Percentiles rank a stretch among this genome's conserved stretches.
These are phyloP conservation scores for Candida wancherniae DNA, from an alignment of 805 yeast genomes.

Conservation along the genomic window DNA sequence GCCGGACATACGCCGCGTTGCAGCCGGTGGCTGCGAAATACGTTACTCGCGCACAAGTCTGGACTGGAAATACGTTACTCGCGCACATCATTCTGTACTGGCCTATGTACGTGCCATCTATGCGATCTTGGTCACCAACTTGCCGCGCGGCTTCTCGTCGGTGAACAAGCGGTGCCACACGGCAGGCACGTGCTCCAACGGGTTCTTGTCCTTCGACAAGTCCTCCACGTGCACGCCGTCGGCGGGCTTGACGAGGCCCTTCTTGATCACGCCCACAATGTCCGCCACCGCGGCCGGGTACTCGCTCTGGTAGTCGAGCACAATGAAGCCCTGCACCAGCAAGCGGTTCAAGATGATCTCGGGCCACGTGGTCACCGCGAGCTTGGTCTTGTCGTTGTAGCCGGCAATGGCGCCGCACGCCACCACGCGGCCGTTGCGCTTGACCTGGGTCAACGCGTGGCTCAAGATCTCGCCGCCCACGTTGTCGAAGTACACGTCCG, in stretches of 20 bases:
- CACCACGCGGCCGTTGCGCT: conserved; percentile 40
- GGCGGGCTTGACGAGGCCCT: conserved; percentile 37
- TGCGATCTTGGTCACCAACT: conserved; percentile 16
- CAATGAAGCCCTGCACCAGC: conserved; percentile 49
- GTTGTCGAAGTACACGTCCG: conserved; percentile 54
- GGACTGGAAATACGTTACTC: too few species aligned
- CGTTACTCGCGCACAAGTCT: too few species aligned
- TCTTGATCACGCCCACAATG: conserved; percentile 31
- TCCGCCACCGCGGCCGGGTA: conserved; percentile 34
- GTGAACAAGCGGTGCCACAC: conserved; percentile 17
- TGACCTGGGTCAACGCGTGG: conserved; percentile 35
- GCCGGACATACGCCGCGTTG: background rate
- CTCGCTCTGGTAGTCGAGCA: conserved; percentile 38
- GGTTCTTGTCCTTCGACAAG: conserved; percentile 29
- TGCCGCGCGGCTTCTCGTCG: conserved; percentile 16
- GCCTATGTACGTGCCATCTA: background rate
- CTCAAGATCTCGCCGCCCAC: conserved; percentile 61
- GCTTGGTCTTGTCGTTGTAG: conserved; percentile 42
- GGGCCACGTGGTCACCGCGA: conserved; percentile 37
- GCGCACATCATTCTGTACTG: background rate
- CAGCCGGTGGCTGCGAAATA: too few species aligned
- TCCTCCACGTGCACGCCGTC: conserved; percentile 37
- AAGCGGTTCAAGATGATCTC: conserved; percentile 48
- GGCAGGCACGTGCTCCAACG: conserved; percentile 12
- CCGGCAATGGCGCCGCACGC: conserved; percentile 65